Evolutionary conservation across 495 filamentous ascomycete species (phyloP), one percentile per base, ranked within the genome.

Genomic region (Pyrenula massariospora): DNA sequence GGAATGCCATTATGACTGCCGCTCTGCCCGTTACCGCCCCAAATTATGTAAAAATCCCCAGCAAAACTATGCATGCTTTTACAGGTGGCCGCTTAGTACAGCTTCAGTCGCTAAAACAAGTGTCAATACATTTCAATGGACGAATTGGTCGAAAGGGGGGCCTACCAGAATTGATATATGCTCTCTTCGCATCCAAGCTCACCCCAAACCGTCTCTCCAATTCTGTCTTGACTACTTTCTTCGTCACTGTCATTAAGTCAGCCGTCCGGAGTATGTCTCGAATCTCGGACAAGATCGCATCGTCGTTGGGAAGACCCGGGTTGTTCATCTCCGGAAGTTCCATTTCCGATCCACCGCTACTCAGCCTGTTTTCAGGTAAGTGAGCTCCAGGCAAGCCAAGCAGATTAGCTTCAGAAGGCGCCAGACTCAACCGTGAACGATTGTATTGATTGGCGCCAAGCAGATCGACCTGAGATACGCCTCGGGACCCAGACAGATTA

Each of bases 181-280:
- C 80, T 70, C 89, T 82, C 76, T 83, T 88, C 54, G 80, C 69
- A 66, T 97, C 91, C 54, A 97, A 72, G 50, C 77, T 76, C 31
- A 94, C 82, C 24, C 85, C 87, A 67, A 96, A 99, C 60, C 91
- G 79, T 63, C 79, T 77, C 74, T 99, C 94, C 57, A 99, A 72
- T 70, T 99, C 94, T 57, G 79, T 70, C 78, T 96, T 96, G 72
- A 99, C 86, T 57, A 86, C 88, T 83, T 97, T 99, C 85, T 99
- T 99, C 59, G 94, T 97, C 24, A 97, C 87, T 10, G 76, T 89
- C 93, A 99, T 99, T 63, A 99, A 73, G 74, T 99, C 94, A 1
- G 89, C 89, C 1, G 87, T 91, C 59, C 83, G 77, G 52, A 99
- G 73, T 55, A 99, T 94, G 62, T 96, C 91, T 48, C 93, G 77